A percentile compares a stretch with the other conserved stretches of the same genome.
phyloP scores from a whole-genome alignment of 805 yeast genomes.

The Barnettozyma sp. region DNA sequence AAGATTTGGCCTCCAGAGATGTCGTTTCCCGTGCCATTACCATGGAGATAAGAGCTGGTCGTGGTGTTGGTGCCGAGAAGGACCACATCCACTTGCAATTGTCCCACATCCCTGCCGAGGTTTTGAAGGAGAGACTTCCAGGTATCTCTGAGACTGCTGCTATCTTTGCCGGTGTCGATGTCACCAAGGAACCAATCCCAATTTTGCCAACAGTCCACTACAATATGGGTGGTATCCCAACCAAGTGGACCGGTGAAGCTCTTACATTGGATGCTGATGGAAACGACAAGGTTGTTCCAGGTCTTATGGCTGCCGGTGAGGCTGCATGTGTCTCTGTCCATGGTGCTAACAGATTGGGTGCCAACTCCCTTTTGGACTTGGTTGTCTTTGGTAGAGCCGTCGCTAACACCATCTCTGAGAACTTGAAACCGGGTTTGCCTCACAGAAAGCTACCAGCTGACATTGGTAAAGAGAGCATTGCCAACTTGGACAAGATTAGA shows the following conservation, averaged over 20 bases:
- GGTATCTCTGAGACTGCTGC: constrained; percentile 99
- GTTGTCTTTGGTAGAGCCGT: constrained; percentile 99
- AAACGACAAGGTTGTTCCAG: constrained; percentile 85
- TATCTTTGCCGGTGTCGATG: constrained; percentile 98
- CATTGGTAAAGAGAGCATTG: constrained; percentile 83
- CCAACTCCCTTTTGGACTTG: constrained; percentile 91
- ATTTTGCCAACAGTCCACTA: constrained; percentile 97
- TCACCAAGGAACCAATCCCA: constrained; percentile 98
- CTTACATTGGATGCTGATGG: constrained; percentile 77
- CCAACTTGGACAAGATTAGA: constrained; percentile 83
- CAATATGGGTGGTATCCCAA: constrained; percentile 99
- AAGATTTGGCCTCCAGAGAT: constrained; percentile 97
- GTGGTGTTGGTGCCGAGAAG: constrained; percentile 96
- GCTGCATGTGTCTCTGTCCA: constrained; percentile 99
- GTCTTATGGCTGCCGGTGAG: constrained; percentile 96
- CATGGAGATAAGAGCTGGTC: constrained; percentile 96
- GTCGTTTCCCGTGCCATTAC: constrained; percentile 98
- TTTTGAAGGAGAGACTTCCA: constrained; percentile 91
- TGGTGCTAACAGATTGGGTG: constrained; percentile 99
- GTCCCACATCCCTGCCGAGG: constrained; percentile 88
- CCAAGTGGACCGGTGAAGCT: constrained; percentile 95
- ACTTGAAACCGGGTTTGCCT: constrained; percentile 83
- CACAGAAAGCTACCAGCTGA: constrained; percentile 77
- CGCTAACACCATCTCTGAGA: constrained; percentile 81
- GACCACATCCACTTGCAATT: constrained; percentile 95